These are phyloP conservation scores for Spirogloea muscicola DNA, from an alignment of 139 green algal genomes.

Conservation along the genomic window DNA sequence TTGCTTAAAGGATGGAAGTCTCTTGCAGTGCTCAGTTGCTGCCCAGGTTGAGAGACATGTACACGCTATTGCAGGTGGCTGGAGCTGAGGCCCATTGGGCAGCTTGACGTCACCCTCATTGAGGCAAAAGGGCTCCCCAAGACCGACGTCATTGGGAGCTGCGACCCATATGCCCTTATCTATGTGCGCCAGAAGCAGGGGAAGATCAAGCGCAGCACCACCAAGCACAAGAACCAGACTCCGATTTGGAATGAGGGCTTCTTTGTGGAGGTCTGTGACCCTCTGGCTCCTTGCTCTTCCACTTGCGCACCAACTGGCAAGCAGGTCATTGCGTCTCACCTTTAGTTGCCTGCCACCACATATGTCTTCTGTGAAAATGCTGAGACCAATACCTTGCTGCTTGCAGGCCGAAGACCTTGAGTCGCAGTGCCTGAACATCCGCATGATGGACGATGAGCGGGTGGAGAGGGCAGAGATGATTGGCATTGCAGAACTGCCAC, in stretches of 20 bases:
- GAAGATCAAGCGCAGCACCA: slow-evolving; percentile 35
- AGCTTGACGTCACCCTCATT: slow-evolving; percentile 33
- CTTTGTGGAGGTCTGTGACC: slow-evolving; percentile 35
- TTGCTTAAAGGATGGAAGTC: no score
- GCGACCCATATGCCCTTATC: slow-evolving; percentile 31
- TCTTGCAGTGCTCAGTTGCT: no score
- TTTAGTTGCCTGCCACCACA: no score
- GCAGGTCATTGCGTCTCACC: no score
- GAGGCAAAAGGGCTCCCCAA: slow-evolving; percentile 33
- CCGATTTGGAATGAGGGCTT: slow-evolving; percentile 42
- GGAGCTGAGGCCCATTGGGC: slow-evolving; percentile 22
- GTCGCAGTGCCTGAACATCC: slow-evolving; percentile 6
- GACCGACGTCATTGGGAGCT: slow-evolving; percentile 32
- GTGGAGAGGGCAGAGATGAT: slow-evolving; percentile 30
- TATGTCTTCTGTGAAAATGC: no score
- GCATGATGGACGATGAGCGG: slow-evolving; percentile 18
- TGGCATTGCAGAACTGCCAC: neutral
- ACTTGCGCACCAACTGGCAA: no score
- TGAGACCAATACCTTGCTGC: no score
- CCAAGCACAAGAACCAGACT: slow-evolving; percentile 15
- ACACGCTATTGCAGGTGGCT: slow-evolving; percentile 35
- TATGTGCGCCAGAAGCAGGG: slow-evolving; percentile 40
- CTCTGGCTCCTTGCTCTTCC: no score
- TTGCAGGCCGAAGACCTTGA: slow-evolving; percentile 17
- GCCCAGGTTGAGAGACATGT: no score